Evolutionary conservation across 805 yeast genomes (phyloP), one percentile per base, ranked within the genome.

Genomic region (Starmera pachycereana): DNA sequence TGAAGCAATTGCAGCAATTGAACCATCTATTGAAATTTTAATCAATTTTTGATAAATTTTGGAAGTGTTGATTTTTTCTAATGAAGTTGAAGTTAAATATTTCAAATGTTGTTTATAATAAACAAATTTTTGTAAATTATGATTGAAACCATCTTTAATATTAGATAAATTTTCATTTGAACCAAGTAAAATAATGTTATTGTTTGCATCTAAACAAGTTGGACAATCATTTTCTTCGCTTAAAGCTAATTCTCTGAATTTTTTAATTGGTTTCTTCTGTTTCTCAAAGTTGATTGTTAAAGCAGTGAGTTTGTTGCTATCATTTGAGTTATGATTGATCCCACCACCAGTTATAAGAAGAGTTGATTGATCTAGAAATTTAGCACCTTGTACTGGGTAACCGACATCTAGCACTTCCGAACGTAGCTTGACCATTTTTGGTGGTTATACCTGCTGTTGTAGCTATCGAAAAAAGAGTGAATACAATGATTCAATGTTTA

Each of bases 281-380:
- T 74, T 72, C 29, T 66, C 66, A 40, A 81, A 76, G 51, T 78
- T 74, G 40, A 83, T 68, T 35, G 74, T 64, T 33, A 83, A 61
- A 3, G 86, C 88, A 3, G 90, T 80, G 44, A 90, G 65, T 56
- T 83, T 86, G 57, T 89, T 90, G 36, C 86, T 81, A 50, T 83
- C 79, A 48, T 76, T 77, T 4, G 38, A 29, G 32, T 44, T 36
- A 10, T 37, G 36, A 12, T 41, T 89, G 14, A 96, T 95, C 22
- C 95, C 96, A 33, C 97, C 97, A 30, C 98, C 98, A 5, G 88
- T 80, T 16, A 81, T 84, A 37, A 88, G 62, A 28, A 90, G 60
- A 3, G 81, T 74, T 44, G 65, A 61, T 47, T 78, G 72, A 47
- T 76, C 69, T 37, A 83, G 68, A 58, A 87, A 90, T 46, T 75